Percentiles rank a stretch among this genome's conserved stretches.
Evolutionary conservation across 768 basidiomycete species (phyloP).

Genomic region (Cantharellus anzutake): DNA sequence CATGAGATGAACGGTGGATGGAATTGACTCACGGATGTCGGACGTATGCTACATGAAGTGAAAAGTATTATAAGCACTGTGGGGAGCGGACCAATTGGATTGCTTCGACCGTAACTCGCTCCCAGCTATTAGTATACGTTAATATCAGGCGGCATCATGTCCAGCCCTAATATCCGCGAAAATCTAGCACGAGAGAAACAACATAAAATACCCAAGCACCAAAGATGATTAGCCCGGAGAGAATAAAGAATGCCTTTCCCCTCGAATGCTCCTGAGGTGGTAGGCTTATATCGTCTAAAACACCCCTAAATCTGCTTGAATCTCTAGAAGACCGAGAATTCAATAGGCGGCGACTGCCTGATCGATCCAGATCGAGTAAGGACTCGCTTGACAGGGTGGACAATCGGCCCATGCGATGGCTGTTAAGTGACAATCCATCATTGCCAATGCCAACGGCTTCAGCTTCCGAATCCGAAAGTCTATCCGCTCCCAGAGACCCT

Average conservation of each 20-base stretch:
- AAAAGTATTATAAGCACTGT: too few relatives aligned
- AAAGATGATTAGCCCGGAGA: neutral
- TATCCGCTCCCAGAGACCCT: too few relatives aligned
- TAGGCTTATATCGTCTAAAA: neutral
- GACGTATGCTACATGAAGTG: too few relatives aligned
- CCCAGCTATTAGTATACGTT: too few relatives aligned
- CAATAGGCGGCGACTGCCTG: neutral
- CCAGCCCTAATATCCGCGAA: neutral
- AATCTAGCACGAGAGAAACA: neutral
- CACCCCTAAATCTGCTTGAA: neutral
- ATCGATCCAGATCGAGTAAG: neutral
- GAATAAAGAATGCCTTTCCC: neutral
- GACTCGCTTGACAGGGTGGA: neutral
- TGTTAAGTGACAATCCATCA: constrained; percentile 27
- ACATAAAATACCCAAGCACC: constrained; percentile 1
- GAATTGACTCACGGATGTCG: too few relatives aligned
- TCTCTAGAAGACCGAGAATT: neutral
- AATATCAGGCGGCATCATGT: neutral
- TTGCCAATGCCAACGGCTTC: constrained; percentile 34
- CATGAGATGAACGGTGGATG: too few relatives aligned
- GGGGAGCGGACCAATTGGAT: too few relatives aligned
- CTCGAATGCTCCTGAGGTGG: neutral
- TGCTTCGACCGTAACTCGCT: too few relatives aligned
- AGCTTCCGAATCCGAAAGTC: too few relatives aligned
- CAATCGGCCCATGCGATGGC: neutral